Conservation (phyloP, 2,329 filamentous ascomycete species). For the Mycosphaerelloides madeirae region DNA sequence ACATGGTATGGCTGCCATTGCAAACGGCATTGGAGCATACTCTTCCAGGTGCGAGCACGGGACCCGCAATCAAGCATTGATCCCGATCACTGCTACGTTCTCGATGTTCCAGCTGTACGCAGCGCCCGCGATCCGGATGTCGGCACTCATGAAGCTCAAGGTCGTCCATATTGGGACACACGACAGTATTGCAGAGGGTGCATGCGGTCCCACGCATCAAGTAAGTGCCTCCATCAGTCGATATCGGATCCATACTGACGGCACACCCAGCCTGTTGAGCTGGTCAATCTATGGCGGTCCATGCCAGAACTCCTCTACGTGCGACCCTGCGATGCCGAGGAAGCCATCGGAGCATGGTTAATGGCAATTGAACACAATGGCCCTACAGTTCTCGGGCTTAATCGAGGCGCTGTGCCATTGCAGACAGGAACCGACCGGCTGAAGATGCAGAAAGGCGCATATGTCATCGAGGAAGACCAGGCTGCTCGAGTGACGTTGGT, state of each 20-base stretch:
- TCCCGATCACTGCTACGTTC: slow-evolving; percentile 25
- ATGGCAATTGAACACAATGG: slow-evolving; percentile 29
- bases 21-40: slow-evolving; percentile 29
- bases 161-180: slow-evolving; percentile 27
- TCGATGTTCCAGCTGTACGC: slow-evolving; percentile 32
- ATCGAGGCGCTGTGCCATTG: slow-evolving; percentile 36
- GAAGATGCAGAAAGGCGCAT: slow-evolving; percentile 34
- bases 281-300: slow-evolving; percentile 24
- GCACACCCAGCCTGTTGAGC: slow-evolving; percentile 27
- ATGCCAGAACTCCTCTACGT: slow-evolving; percentile 30
- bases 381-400: slow-evolving; percentile 37
- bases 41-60: too few species aligned
- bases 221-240: too few species aligned
- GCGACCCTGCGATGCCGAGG: slow-evolving; percentile 26
- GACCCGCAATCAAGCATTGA: too few species aligned
- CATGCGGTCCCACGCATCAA: slow-evolving; percentile 30
- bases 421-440: slow-evolving; percentile 30
- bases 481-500: slow-evolving; percentile 36
- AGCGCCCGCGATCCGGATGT: not conserved
- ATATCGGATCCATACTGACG: too few species aligned
- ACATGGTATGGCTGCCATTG: slow-evolving; percentile 54
- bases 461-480: slow-evolving; percentile 33
- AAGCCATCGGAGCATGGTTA: slow-evolving; percentile 37
- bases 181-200: slow-evolving; percentile 26
- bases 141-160: not conserved